A percentile compares a stretch with the other conserved stretches of the same genome.
phyloP scores from a whole-genome alignment of 2,329 filamentous ascomycete genomes.

The Cladophialophora psammophila region DNA sequence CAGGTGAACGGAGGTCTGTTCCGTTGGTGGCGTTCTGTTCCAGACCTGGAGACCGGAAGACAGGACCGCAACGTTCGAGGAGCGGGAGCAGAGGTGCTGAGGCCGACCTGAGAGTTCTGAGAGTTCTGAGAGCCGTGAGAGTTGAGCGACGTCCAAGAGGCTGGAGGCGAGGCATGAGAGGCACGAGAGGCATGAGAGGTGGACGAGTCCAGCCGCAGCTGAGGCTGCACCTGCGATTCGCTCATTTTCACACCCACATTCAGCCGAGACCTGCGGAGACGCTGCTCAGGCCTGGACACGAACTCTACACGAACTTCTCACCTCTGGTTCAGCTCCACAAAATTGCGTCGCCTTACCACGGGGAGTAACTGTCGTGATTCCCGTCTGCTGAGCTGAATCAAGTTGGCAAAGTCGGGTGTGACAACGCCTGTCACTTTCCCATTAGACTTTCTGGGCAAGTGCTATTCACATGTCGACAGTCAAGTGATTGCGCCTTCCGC shows the following conservation, averaged over 20 bases:
- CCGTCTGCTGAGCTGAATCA: not conserved
- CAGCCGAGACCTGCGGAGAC: too few relatives aligned
- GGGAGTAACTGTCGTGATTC: not conserved
- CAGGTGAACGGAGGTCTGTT: conserved; percentile 3
- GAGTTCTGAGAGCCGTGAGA: not conserved
- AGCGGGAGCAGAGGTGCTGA: not conserved
- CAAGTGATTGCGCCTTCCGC: not conserved
- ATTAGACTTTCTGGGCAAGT: not conserved
- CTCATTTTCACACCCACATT: not conserved
- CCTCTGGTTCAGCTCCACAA: not conserved
- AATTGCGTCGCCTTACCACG: not conserved
- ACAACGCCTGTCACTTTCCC: not conserved
- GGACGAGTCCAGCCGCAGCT: conserved; percentile 7
- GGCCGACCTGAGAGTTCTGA: not conserved
- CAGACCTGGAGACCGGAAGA: not conserved
- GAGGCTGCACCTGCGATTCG: conserved; percentile 4
- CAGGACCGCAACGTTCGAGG: not conserved
- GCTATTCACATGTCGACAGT: not conserved
- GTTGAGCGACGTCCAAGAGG: not conserved
- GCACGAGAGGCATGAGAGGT: not conserved
- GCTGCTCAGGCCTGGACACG: not conserved
- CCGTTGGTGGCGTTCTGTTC: not conserved
- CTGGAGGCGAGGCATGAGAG: not conserved
- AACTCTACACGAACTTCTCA: not conserved
- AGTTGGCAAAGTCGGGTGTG: not conserved